phyloP scores from a whole-genome alignment of 768 basidiomycete species.

The Lactarius vividus region DNA sequence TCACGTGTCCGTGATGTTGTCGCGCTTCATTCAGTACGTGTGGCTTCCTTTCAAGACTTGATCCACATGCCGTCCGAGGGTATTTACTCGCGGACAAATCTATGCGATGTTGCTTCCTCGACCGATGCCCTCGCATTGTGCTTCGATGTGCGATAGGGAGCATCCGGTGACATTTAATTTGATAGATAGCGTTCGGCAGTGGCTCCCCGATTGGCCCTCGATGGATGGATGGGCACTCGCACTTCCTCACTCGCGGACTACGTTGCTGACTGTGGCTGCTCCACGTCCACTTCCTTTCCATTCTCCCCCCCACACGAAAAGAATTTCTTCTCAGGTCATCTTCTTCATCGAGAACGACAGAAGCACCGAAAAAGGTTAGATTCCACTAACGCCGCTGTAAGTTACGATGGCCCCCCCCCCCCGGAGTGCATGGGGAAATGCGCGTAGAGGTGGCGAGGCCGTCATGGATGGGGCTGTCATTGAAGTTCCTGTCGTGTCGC shows the following conservation, averaged over 20 bases:
- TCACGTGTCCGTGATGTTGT: not conserved
- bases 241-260: not conserved
- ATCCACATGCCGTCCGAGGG: conserved; percentile 4
- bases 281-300: not conserved
- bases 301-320: not conserved
- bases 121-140: not conserved
- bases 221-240: not conserved
- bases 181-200: not conserved
- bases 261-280: not conserved
- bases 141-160: not conserved
- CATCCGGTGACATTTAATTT: not conserved
- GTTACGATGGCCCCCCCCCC: not conserved
- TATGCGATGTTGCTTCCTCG: not conserved
- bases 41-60: not conserved
- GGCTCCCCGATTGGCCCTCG: not conserved
- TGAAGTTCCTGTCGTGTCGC: not conserved
- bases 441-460: not conserved
- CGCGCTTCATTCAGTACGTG: not conserved
- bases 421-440: not conserved
- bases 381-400: not conserved
- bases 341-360: not conserved
- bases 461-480: not conserved
- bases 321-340: not conserved
- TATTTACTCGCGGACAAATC: not conserved
- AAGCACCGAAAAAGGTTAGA: not conserved